Percentiles rank a stretch among this genome's conserved stretches.
Evolutionary conservation across 345 rosid genomes (phyloP).

Genomic region (Acer campestre): DNA sequence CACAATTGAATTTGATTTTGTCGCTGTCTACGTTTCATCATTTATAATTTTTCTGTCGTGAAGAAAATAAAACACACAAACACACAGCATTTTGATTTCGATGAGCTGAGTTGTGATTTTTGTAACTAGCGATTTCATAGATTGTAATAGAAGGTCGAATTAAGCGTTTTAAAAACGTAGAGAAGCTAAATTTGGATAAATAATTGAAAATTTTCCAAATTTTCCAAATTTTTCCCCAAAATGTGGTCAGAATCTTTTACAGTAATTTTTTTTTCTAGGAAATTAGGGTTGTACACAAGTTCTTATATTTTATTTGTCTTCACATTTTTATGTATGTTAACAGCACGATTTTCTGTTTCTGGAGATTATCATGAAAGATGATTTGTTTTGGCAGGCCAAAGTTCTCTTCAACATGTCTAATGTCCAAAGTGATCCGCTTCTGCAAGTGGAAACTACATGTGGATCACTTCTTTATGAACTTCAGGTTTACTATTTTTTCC

Average conservation of each 20-base stretch:
- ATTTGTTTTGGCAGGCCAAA: conserved; percentile 28
- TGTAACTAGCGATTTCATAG: not conserved
- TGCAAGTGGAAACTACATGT: conserved; percentile 81
- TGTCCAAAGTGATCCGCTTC: conserved; percentile 47
- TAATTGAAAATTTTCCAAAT: not conserved
- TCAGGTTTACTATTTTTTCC: conserved; percentile 50
- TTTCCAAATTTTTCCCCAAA: not conserved
- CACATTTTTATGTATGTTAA: not conserved
- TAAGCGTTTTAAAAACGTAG: not conserved
- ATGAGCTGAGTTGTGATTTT: conserved; percentile 5
- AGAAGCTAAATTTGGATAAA: conserved; percentile 3
- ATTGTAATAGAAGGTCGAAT: not conserved
- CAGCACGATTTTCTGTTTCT: not conserved
- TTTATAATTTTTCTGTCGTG: not conserved
- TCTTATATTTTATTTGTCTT: not conserved
- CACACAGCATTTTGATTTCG: not conserved
- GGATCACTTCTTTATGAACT: conserved; percentile 83
- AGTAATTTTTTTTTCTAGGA: not conserved
- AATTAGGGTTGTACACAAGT: not conserved
- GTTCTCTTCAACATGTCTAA: conserved; percentile 46
- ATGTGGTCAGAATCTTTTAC: not conserved
- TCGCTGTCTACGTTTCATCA: not conserved
- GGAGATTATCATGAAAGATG: not conserved
- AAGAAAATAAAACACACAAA: too few species aligned
- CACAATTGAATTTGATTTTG: not conserved